A percentile compares a stretch with the other conserved stretches of the same genome.
phyloP scores from a whole-genome alignment of 2,329 filamentous ascomycete genomes.

The Onygenales sp. region DNA sequence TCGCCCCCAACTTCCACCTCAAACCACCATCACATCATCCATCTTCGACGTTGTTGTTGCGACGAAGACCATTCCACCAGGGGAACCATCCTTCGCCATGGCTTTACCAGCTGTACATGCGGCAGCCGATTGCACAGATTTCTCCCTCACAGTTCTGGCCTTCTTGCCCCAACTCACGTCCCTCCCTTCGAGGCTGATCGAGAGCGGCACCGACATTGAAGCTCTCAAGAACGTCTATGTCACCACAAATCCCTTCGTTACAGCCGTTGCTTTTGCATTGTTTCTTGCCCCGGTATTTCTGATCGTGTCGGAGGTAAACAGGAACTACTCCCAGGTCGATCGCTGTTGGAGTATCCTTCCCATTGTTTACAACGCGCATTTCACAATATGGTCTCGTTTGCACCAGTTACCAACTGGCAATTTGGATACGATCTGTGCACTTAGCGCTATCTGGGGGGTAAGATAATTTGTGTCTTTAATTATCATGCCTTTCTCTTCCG shows the following conservation, averaged over 20 bases:
- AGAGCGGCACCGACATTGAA: conserved; percentile 50
- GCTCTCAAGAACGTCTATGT: conserved; percentile 64
- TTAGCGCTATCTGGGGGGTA: conserved; percentile 72
- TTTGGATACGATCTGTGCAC: conserved; percentile 62
- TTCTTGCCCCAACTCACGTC: conserved; percentile 61
- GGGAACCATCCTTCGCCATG: conserved; percentile 38
- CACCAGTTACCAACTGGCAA: conserved; percentile 60
- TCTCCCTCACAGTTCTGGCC: conserved; percentile 62
- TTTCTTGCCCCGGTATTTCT: conserved; percentile 64
- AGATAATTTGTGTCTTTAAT: conserved; percentile 21
- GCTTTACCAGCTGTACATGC: conserved; percentile 56
- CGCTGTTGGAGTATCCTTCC: conserved; percentile 85
- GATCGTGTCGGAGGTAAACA: conserved; percentile 71
- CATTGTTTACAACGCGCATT: conserved; percentile 77
- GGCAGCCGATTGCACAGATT: conserved; percentile 68
- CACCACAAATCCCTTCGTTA: conserved; percentile 76
- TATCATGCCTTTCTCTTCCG: background rate
- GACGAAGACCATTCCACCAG: background rate
- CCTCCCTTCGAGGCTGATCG: conserved; percentile 56
- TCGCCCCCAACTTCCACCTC: background rate
- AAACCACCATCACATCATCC: background rate
- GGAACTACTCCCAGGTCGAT: conserved; percentile 96
- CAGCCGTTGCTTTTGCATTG: conserved; percentile 62
- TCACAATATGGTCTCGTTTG: conserved; percentile 69
- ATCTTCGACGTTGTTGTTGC: background rate